Evolutionary conservation across 352 stramenopile genomes (phyloP).

Genomic region (Pythium aristosporum): DNA sequence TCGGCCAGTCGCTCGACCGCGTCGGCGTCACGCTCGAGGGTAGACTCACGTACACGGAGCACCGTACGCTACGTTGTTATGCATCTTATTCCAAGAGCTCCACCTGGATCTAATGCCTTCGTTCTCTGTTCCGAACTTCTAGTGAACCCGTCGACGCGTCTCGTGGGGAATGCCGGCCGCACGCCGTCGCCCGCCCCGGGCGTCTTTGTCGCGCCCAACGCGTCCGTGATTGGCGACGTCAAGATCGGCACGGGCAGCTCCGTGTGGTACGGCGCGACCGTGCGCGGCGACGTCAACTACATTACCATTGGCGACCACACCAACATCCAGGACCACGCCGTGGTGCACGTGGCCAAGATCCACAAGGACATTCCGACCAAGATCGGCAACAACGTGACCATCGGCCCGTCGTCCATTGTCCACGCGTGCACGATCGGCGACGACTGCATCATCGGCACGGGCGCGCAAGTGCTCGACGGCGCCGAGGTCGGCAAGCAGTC

Average conservation of each 20-base stretch:
- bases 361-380: constrained; percentile 88
- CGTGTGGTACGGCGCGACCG: constrained; percentile 92
- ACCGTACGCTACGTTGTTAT: constrained; percentile 79
- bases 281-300: constrained; percentile 90
- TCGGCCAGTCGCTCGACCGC: constrained; percentile 85
- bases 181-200: constrained; percentile 49
- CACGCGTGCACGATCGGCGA: constrained; percentile 92
- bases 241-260: constrained; percentile 89
- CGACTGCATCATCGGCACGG: constrained; percentile 91
- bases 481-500: constrained; percentile 86
- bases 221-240: constrained; percentile 92
- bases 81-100: neutral
- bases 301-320: constrained; percentile 94
- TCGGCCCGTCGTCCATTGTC: constrained; percentile 86
- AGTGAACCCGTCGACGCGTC: constrained; percentile 85
- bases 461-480: constrained; percentile 89
- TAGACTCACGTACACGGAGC: constrained; percentile 83
- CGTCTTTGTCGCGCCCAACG: constrained; percentile 91
- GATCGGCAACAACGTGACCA: constrained; percentile 91
- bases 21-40: constrained; percentile 82
- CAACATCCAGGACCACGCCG: constrained; percentile 91
- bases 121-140: no score
- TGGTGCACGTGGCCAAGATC: constrained; percentile 95
- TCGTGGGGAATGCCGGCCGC: constrained; percentile 71
- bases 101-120: neutral